Evolutionary conservation across 176 grass and related monocot genomes (phyloP), one percentile per base, ranked within the genome.

Genomic region (Triticum monococcum): DNA sequence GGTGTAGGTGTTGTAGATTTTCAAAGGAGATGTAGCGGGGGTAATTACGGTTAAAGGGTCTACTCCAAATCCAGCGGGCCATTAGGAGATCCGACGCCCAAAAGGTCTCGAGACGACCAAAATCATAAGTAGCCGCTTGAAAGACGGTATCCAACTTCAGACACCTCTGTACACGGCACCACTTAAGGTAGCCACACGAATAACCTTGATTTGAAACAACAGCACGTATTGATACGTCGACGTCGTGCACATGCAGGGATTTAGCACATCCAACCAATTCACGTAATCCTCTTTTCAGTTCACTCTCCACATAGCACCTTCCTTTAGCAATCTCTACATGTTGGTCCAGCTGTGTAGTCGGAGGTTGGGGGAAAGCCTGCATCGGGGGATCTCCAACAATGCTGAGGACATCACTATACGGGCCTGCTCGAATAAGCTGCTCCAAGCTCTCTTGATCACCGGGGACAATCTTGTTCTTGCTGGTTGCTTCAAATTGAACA

Each of bases 251-350:
- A 57, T 57, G 54, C 54, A 57, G 54, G 54, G 54, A 57, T 57
- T 36, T 36, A 36, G 5, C 5, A 36, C 1, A 36, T 36, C 35
- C 35, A 7, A 7, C 6, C 2, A 2, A 57, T 4, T 2, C 18
- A 36, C 35, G 5, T 5, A 57, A 0, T 2, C 1, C 54, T 57
- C 54, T 6, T 0, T 57, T 2, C 5, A 57, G 54, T 57, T 2
- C 54, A 0, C 6, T 57, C 17, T 57, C 17, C 54, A 57, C 54
- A 43, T 43, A 43, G 41, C 41, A 45, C 10, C 41, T 45, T 3
- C 41, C 41, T 45, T 12, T 12, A 18, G 10, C 41, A 45, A 86
- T 80, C 77, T 79, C 75, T 0, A 86, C 17, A 80, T 72, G 77
- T 8, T 18, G 3, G 11, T 62, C 17, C 7, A 8, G 17, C 5